Base-by-base conservation (phyloP, 2,329 filamentous ascomycete genomes). In the Diaporthe caulivora region DNA sequence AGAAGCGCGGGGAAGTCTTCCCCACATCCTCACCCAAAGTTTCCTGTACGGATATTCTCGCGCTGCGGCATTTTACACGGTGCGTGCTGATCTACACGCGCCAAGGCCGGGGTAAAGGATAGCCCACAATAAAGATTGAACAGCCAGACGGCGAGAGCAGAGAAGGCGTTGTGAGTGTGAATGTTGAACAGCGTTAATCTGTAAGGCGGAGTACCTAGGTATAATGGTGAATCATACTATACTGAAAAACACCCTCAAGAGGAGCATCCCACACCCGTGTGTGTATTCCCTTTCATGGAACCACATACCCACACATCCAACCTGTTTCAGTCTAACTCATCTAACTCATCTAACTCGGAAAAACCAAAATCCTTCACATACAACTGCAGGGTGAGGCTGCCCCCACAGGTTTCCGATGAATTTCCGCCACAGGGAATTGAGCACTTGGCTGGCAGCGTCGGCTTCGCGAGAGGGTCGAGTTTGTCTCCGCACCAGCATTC, bases 371-470 rank as follows among this genome's bases (percentile, higher is more conserved):
- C 42, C 60, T 15, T 49, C 18, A 24, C n/a, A 26, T 49, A 76
- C 40, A 75, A 17, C 8, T 57, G 69, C 15, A 76, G 49, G 37
- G 54, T 55, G 42, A 70, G 18, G 3, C 29, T 26, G 8, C 53
- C 49, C 72, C 76, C 77, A 57, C 72, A 78, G 69, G 77, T 76
- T 31, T 78, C 76, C n/a, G 71, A 75, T 49, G 62, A 44, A n/a
- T 80, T 77, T 17, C 79, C 80, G 18, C 72, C 72, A 72, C 80
- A 81, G 10, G 75, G 24, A 72, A 77, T 80, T 47, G 77, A 78
- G 76, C 80, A 82, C 42, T 34, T 34, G n/a, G 67, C 54, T 40
- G 40, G 49, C 31, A 70, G 55, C n/a, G 15, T 64, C 26, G 58
- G 42, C 49, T 65, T 54, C 24, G 55, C 58, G 3, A 53, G 55